Percentiles rank a stretch among this genome's conserved stretches.
phyloP scores from a whole-genome alignment of 306 rosid genomes.

The Citrullus colocynthis region DNA sequence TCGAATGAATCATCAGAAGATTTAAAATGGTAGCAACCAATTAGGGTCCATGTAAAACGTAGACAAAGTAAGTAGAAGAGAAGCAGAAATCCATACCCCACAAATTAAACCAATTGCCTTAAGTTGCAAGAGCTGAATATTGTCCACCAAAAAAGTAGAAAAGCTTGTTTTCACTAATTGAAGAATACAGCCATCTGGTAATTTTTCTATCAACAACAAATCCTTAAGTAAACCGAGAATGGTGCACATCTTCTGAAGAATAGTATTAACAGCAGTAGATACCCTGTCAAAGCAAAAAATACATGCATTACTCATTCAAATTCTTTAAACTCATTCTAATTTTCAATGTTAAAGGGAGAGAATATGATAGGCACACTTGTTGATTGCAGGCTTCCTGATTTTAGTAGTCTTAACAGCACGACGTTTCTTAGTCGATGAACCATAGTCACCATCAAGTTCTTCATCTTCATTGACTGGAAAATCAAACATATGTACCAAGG shows the following conservation, averaged over 20 bases:
- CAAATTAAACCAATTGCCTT: conserved; percentile 85
- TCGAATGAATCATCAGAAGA: neutral
- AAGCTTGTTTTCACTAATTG: conserved; percentile 87
- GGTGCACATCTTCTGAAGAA: conserved; percentile 95
- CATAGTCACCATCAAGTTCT: conserved; percentile 56
- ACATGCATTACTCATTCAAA: neutral
- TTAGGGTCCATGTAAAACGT: neutral
- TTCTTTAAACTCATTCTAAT: neutral
- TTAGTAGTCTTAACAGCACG: conserved; percentile 56
- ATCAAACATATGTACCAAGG: neutral
- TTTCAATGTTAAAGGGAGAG: conserved; percentile 2
- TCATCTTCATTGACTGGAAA: conserved; percentile 63
- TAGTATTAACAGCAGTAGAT: conserved; percentile 62
- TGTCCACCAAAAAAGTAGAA: conserved; percentile 84
- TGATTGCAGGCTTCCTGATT: conserved; percentile 52
- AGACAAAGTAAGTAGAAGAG: conserved; percentile 1
- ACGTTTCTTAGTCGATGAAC: conserved; percentile 76
- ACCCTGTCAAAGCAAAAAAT: conserved; percentile 41
- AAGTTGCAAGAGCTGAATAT: conserved; percentile 90
- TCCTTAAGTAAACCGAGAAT: conserved; percentile 84
- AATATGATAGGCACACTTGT: conserved; percentile 42
- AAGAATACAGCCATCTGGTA: conserved; percentile 93
- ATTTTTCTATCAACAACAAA: conserved; percentile 73
- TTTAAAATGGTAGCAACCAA: neutral
- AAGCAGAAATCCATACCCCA: conserved; percentile 48